Conservation (phyloP, 129 eudicot genomes). For the Rutidosis leptorrhynchoides region DNA sequence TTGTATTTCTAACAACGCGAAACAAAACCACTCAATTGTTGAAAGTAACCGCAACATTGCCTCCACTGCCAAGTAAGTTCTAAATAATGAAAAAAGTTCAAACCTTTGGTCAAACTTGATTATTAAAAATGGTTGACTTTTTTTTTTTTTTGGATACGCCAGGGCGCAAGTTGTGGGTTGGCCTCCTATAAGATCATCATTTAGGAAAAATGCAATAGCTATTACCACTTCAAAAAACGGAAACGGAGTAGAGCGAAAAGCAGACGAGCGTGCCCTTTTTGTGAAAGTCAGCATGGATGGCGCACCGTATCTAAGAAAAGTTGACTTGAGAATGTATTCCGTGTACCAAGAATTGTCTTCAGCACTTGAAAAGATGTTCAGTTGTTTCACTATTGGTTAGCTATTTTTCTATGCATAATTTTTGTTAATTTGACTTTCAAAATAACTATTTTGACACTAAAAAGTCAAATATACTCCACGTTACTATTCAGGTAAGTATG, state of each 20-base stretch:
- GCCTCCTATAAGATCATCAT: conserved; percentile 55
- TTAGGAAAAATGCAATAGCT: conserved; percentile 44
- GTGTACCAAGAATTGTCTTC: conserved; percentile 53
- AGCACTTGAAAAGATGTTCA: conserved; percentile 62
- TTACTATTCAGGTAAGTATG: conserved; percentile 49
- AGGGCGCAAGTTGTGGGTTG: conserved; percentile 58
- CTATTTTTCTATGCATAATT: neutral
- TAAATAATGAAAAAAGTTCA: neutral
- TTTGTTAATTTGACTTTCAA: neutral
- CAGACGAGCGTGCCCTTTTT: conserved; percentile 37
- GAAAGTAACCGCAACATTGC: conserved; percentile 10
- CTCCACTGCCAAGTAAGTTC: conserved; percentile 50
- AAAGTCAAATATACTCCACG: neutral
- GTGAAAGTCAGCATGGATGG: conserved; percentile 54
- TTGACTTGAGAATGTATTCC: conserved; percentile 43
- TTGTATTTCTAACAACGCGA: conserved; percentile 20
- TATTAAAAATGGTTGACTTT: neutral
- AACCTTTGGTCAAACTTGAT: neutral
- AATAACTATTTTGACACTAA: neutral
- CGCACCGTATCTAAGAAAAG: conserved; percentile 47
- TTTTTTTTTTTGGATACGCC: neutral
- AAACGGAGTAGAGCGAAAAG: conserved; percentile 46
- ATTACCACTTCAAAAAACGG: conserved; percentile 36
- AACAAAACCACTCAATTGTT: conserved; percentile 14
- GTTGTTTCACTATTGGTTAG: conserved; percentile 54